A percentile compares a stretch with the other conserved stretches of the same genome.
Conservation (phyloP, 1,139 yeast genomes). For the Scheffersomyces quercinus region DNA sequence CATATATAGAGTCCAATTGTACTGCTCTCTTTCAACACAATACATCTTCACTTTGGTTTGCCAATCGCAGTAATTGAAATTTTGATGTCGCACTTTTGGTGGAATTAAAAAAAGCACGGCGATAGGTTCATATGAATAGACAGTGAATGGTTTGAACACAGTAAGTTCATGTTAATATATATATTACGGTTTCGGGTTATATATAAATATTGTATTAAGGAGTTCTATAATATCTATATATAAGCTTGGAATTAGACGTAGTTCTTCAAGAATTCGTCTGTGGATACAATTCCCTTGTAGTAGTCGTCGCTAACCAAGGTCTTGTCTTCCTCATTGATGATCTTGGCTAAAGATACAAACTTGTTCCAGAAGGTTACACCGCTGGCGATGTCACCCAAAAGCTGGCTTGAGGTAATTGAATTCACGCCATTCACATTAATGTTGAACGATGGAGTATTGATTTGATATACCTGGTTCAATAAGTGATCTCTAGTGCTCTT, state of each 20-base stretch:
- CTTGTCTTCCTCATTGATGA: constrained; percentile 36
- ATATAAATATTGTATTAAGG: not conserved
- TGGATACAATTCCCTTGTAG: constrained; percentile 32
- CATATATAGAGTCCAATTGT: no score
- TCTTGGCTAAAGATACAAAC: constrained; percentile 41
- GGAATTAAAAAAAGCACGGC: no score
- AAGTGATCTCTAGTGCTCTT: constrained; percentile 36
- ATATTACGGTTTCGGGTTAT: no score
- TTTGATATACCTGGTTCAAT: constrained; percentile 40
- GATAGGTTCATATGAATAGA: not conserved
- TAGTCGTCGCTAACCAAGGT: constrained; percentile 34
- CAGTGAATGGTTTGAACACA: no score
- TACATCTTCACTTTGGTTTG: no score
- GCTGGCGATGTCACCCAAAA: constrained; percentile 40
- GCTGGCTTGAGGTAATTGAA: constrained; percentile 36
- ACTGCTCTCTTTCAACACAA: no score
- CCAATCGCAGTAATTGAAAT: no score
- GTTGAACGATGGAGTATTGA: constrained; percentile 39
- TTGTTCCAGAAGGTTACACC: constrained; percentile 43
- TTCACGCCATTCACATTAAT: constrained; percentile 46
- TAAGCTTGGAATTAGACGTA: constrained; percentile 14
- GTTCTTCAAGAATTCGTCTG: constrained; percentile 45
- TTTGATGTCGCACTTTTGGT: no score
- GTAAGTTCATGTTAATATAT: not conserved
- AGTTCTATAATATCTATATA: not conserved